Evolutionary conservation across 257 asterid species (phyloP).

Genomic region (Asclepias syriaca): DNA sequence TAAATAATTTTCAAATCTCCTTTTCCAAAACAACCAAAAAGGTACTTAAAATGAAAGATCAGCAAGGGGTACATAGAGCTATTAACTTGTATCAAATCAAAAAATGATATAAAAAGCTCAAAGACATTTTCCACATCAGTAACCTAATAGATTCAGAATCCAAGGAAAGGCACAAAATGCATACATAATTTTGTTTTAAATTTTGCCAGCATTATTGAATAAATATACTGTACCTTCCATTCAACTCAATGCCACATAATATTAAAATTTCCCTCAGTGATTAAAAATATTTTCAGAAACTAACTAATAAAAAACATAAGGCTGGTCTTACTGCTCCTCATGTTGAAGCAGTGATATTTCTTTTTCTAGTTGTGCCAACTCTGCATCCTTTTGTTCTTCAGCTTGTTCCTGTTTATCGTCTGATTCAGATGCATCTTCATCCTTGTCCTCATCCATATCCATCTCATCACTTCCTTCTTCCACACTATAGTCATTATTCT

Average conservation of each 20-base stretch:
- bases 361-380: constrained; percentile 68
- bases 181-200: neutral
- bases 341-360: constrained; percentile 56
- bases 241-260: neutral
- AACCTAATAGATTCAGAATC: neutral
- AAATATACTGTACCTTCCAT: neutral
- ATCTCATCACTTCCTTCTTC: constrained; percentile 13
- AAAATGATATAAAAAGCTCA: neutral
- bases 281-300: neutral
- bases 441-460: constrained; percentile 26
- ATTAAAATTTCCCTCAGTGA: neutral
- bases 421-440: constrained; percentile 11
- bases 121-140: neutral
- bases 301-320: constrained; percentile 4
- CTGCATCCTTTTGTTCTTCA: constrained; percentile 42
- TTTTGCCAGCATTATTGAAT: neutral
- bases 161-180: neutral
- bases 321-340: constrained; percentile 58
- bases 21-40: neutral
- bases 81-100: neutral
- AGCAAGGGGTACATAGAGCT: neutral
- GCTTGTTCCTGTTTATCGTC: constrained; percentile 13
- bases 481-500: constrained; percentile 16
- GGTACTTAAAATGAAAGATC: neutral
- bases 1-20: neutral